Evolutionary conservation across 768 basidiomycete genomes (phyloP), one percentile per base, ranked within the genome.

Genomic region (Pulveroboletus frians): DNA sequence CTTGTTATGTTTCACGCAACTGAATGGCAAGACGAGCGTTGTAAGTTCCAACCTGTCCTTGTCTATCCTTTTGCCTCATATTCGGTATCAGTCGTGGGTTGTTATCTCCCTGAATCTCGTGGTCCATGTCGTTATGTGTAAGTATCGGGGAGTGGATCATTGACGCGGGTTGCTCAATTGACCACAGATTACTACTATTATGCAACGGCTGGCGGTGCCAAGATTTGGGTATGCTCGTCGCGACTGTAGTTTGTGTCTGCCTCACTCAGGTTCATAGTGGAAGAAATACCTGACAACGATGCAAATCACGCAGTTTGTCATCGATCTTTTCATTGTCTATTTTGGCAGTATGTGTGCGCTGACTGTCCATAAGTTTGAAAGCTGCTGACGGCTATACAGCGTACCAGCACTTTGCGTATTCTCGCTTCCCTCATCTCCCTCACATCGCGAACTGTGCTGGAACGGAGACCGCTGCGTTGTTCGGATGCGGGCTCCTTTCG

Each of bases 51-150:
- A 2, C 51, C 2, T 21, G 20, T 26, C 11, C 34, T 21, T 4
- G 29, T 4, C 9, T 15, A n/a, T 43, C 9, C 23, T 18, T 14
- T 18, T 27, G 27, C 41, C 40, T 54, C 39, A 53, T 32, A 36
- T 30, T 56, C 43, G 20, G 23, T 18, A 11, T n/a, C 54, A 94
- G 92, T 97, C 95, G 55, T 99, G 96, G 96, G 82, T 92, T 52
- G 89, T 92, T 54, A 98, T 98, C 69, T 71, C 75, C 40, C 79
- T 96, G 55, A 98, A 98, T 74, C 75, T 98, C 51, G 69, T 77
- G 49, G 95, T 98, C 42, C 96, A 99, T 71, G 94, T 98, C 66
- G 71, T 96, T 61, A 99, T 99, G 96, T 98, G 91, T 93, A 69
- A 68, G 88, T 78, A 35, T 18, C n/a, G 26, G 26, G 10, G 23